These are phyloP conservation scores for Diaporthe vexans DNA, from an alignment of 2,329 filamentous ascomycete genomes.

Conservation along the genomic window DNA sequence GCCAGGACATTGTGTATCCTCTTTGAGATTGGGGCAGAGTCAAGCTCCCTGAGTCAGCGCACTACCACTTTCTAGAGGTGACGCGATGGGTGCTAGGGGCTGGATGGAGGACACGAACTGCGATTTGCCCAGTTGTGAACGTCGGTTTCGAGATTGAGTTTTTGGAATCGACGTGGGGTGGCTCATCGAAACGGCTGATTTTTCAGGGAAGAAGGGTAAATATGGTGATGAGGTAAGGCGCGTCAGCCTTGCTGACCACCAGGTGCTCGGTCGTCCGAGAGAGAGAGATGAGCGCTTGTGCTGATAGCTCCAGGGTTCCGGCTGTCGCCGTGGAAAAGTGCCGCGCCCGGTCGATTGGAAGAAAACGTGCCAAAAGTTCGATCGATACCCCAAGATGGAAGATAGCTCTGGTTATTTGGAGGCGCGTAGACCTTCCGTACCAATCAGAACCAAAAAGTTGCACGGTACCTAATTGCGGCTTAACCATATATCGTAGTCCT, in stretches of 20 bases:
- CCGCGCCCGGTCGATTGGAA: slow-evolving; percentile 16
- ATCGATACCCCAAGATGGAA: slow-evolving; percentile 29
- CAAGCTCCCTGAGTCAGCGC: slow-evolving; percentile 1
- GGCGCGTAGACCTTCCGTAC: background rate
- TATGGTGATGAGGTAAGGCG: slow-evolving; percentile 23
- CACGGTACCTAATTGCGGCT: background rate
- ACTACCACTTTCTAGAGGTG: background rate
- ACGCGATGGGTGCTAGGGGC: background rate
- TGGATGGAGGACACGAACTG: background rate
- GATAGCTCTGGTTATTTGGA: background rate
- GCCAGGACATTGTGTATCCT: background rate
- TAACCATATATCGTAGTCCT: background rate
- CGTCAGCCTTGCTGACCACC: slow-evolving; percentile 39
- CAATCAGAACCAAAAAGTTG: background rate
- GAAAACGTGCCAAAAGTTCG: background rate
- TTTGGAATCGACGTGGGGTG: background rate
- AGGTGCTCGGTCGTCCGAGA: slow-evolving; percentile 16
- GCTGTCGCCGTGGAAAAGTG: slow-evolving; percentile 4
- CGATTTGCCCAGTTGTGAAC: background rate
- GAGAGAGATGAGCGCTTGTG: slow-evolving; percentile 10
- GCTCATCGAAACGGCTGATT: slow-evolving; percentile 26
- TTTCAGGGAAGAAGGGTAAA: slow-evolving; percentile 10
- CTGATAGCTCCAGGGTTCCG: slow-evolving; percentile 33
- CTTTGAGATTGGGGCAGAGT: slow-evolving; percentile 18
- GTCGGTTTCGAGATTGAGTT: background rate